Conservation (phyloP, 2,329 filamentous ascomycete species). For the Domatiomyces catenatus region DNA sequence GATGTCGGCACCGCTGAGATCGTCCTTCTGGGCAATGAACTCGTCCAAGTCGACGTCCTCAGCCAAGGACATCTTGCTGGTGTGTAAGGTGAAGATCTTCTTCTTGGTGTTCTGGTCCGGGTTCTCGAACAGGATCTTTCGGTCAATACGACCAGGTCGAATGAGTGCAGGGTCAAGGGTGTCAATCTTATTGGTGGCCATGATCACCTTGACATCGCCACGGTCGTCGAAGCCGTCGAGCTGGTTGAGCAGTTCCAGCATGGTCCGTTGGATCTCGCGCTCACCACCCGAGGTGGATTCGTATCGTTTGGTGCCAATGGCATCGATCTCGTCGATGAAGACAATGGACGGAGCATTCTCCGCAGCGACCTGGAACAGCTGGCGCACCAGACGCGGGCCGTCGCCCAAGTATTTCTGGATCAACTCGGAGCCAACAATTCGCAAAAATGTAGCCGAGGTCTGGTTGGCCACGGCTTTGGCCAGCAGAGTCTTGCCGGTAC, state of each 20-base stretch:
- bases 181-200: slow-evolving; percentile 99
- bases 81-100: slow-evolving; percentile 98
- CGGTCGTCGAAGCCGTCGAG: slow-evolving; percentile 97
- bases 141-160: slow-evolving; percentile 90
- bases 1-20: slow-evolving; percentile 92
- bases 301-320: slow-evolving; percentile 96
- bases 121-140: slow-evolving; percentile 77
- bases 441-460: slow-evolving; percentile 94
- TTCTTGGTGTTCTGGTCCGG: slow-evolving; percentile 76
- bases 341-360: slow-evolving; percentile 95
- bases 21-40: slow-evolving; percentile 97
- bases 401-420: slow-evolving; percentile 99
- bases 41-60: slow-evolving; percentile 97
- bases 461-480: slow-evolving; percentile 97
- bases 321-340: slow-evolving; percentile 98
- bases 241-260: slow-evolving; percentile 96
- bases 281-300: slow-evolving; percentile 94
- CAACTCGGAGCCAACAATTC: slow-evolving; percentile 90
- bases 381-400: slow-evolving; percentile 81
- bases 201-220: slow-evolving; percentile 97
- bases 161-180: slow-evolving; percentile 92
- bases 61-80: slow-evolving; percentile 93
- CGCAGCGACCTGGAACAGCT: slow-evolving; percentile 78
- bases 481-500: slow-evolving; percentile 89
- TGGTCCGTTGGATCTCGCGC: slow-evolving; percentile 92